These are phyloP conservation scores for Pterocarpus macrocarpus DNA, from an alignment of 306 rosid genomes.

Conservation along the genomic window DNA sequence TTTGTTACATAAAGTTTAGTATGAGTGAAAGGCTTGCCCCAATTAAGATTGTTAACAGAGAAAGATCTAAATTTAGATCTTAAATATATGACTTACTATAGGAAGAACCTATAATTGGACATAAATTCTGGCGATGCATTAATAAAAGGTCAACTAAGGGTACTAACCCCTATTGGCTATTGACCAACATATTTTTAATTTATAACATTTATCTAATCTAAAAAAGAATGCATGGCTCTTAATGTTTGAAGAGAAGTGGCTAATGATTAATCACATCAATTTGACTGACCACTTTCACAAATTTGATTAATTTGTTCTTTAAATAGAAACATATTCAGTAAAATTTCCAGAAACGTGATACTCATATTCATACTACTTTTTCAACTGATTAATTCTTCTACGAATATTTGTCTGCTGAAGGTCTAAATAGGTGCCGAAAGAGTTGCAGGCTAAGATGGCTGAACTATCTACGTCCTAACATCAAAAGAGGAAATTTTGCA, in stretches of 20 bases:
- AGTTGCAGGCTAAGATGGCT: constrained; percentile 77
- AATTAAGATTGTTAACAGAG: no score
- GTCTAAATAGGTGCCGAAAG: constrained; percentile 70
- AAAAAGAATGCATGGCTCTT: not conserved
- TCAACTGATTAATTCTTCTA: not conserved
- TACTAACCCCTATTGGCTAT: no score
- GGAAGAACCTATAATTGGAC: no score
- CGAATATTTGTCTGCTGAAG: constrained; percentile 43
- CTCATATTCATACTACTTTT: not conserved
- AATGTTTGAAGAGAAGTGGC: not conserved
- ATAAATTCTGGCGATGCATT: no score
- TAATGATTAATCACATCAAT: not conserved
- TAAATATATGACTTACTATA: no score
- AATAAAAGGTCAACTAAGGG: no score
- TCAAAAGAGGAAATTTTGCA: constrained; percentile 68
- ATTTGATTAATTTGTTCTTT: not conserved
- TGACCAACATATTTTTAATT: no score
- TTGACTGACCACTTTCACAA: not conserved
- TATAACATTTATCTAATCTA: not conserved
- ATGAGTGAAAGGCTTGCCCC: not conserved
- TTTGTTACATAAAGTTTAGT: not conserved
- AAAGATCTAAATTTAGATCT: no score
- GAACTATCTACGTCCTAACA: constrained; percentile 73
- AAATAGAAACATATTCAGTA: not conserved
- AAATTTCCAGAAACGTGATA: not conserved